phyloP scores from a whole-genome alignment of 129 eudicot genomes.

The Deinandra increscens region DNA sequence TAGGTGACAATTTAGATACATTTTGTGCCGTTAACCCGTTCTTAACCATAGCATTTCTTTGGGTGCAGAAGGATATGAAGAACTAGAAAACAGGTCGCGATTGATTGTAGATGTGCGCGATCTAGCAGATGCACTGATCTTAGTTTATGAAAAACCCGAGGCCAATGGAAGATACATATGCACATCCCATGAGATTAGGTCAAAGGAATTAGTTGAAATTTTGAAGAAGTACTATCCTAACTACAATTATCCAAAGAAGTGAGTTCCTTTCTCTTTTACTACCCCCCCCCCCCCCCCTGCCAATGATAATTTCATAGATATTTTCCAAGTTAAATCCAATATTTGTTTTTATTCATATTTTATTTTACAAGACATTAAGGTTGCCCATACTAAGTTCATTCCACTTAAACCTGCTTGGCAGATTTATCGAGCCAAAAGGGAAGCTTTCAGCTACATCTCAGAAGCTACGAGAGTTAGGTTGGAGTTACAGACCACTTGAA shows the following conservation, averaged over 20 bases:
- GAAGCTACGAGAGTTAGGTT: conserved; percentile 70
- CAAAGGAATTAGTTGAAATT: conserved; percentile 54
- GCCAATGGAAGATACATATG: conserved; percentile 90
- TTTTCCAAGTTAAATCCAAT: not conserved
- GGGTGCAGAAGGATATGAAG: conserved; percentile 57
- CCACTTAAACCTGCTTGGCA: conserved; percentile 29
- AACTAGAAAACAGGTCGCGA: conserved; percentile 44
- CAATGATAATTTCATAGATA: not conserved
- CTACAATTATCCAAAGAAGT: conserved; percentile 77
- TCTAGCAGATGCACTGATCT: conserved; percentile 57
- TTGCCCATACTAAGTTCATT: conserved; percentile 4
- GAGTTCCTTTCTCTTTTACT: conserved; percentile 11
- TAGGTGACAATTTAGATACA: not conserved
- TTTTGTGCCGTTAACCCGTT: not conserved
- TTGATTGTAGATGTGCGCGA: conserved; percentile 78
- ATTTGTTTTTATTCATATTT: not conserved
- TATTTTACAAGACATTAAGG: not conserved
- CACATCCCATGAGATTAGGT: conserved; percentile 36
- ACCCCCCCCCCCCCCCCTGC: not conserved
- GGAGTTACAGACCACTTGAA: conserved; percentile 68
- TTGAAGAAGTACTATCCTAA: conserved; percentile 55
- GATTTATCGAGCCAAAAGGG: conserved; percentile 50
- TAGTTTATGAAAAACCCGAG: conserved; percentile 65
- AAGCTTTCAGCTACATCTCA: conserved; percentile 36
- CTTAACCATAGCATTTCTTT: conserved; percentile 2